Conservation (phyloP, 345 rosid genomes). For the Geranium brycei region DNA sequence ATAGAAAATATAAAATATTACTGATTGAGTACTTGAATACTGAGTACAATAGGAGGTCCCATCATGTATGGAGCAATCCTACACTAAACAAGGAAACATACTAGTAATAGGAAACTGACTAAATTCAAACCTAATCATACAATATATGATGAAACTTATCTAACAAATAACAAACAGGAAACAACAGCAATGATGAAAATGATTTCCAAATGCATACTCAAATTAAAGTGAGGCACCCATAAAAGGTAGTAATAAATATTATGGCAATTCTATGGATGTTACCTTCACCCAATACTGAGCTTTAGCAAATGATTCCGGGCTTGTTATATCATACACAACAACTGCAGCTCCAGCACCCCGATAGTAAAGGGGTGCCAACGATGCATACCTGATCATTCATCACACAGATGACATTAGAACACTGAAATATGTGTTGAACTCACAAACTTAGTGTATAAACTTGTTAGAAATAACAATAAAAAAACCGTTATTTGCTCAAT, state of each 20-base stretch:
- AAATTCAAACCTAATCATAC: too few species aligned
- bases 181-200: too few species aligned
- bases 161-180: too few species aligned
- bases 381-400: constrained; percentile 54
- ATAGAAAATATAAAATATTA: too few species aligned
- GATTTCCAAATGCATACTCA: too few species aligned
- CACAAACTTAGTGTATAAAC: not conserved
- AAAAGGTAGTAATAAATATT: not conserved
- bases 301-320: constrained; percentile 78
- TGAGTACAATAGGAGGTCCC: too few species aligned
- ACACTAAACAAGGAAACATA: too few species aligned
- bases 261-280: constrained; percentile 9
- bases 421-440: not conserved
- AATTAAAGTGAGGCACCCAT: not conserved
- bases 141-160: too few species aligned
- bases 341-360: constrained; percentile 96
- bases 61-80: too few species aligned
- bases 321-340: constrained; percentile 91
- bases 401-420: not conserved
- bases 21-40: too few species aligned
- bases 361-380: constrained; percentile 92
- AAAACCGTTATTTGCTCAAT: not conserved
- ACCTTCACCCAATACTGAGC: constrained; percentile 99
- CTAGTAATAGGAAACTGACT: too few species aligned
- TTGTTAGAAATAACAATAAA: constrained; percentile 1